Percentiles rank a stretch among this genome's conserved stretches.
Conservation (phyloP, 495 filamentous ascomycete genomes). For the Poronia punctata region DNA sequence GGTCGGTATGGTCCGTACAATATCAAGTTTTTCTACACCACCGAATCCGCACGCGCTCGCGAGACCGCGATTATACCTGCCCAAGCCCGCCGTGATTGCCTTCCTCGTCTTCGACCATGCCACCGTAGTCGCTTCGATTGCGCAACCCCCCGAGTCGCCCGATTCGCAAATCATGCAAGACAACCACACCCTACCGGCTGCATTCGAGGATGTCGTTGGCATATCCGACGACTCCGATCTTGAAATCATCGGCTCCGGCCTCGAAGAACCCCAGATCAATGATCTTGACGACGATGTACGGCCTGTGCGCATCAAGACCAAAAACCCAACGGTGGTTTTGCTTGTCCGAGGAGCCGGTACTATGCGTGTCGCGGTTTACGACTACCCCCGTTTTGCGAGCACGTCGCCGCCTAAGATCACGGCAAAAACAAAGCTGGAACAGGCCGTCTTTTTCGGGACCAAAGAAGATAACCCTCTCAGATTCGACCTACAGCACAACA, state of each 20-base stretch:
- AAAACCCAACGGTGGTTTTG: conserved; percentile 60
- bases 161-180: conserved; percentile 63
- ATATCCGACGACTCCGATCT: conserved; percentile 60
- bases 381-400: conserved; percentile 44
- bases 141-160: conserved; percentile 51
- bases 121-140: conserved; percentile 67
- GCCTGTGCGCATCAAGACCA: conserved; percentile 42
- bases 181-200: conserved; percentile 46
- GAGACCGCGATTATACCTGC: conserved; percentile 67
- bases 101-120: conserved; percentile 73
- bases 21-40: conserved; percentile 54
- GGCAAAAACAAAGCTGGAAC: conserved; percentile 82
- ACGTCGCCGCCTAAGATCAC: conserved; percentile 51
- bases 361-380: conserved; percentile 59
- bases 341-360: conserved; percentile 74
- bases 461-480: conserved; percentile 74
- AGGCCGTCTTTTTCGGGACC: conserved; percentile 85
- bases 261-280: conserved; percentile 43
- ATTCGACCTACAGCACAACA: conserved; percentile 56
- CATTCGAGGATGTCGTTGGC: conserved; percentile 79
- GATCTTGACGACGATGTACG: conserved; percentile 32
- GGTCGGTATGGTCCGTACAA: conserved; percentile 51
- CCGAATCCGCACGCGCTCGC: conserved; percentile 30
- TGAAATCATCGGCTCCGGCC: conserved; percentile 55
- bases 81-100: conserved; percentile 69